phyloP scores from a whole-genome alignment of 345 rosid genomes.

The Boechera divaricarpa region DNA sequence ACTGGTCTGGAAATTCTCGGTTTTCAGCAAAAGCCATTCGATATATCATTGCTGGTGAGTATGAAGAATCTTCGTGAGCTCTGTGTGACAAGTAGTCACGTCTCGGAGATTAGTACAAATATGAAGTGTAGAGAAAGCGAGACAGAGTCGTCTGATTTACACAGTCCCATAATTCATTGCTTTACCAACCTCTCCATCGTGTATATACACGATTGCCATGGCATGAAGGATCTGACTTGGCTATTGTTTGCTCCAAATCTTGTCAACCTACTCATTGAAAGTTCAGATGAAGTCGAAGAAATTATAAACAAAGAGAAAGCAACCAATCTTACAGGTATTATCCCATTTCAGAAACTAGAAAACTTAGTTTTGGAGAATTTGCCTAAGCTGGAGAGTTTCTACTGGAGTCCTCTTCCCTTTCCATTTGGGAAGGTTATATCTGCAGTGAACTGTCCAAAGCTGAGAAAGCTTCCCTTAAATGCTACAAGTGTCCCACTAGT shows the following conservation, averaged over 20 bases:
- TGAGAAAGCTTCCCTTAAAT: conserved; percentile 19
- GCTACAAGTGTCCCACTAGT: not conserved
- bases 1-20: fast-evolving
- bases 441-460: fast-evolving
- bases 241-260: conserved; percentile 19
- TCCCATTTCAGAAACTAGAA: not conserved
- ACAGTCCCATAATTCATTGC: not conserved
- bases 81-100: not conserved
- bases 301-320: conserved; percentile 6
- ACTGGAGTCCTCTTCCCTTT: conserved; percentile 24
- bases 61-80: not conserved
- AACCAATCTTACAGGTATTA: not conserved
- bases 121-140: not conserved
- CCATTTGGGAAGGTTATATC: fast-evolving
- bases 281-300: not conserved
- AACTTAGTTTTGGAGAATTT: fast-evolving
- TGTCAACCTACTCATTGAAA: fast-evolving
- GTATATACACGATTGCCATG: fast-evolving
- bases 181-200: not conserved
- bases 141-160: not conserved
- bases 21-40: not conserved
- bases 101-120: not conserved
- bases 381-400: conserved; percentile 7
- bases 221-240: conserved; percentile 10
- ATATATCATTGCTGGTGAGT: not conserved